A percentile compares a stretch with the other conserved stretches of the same genome.
These are phyloP conservation scores for Arthrobotrys entomopaga DNA, from an alignment of 2,329 filamentous ascomycete genomes.

Conservation along the genomic window DNA sequence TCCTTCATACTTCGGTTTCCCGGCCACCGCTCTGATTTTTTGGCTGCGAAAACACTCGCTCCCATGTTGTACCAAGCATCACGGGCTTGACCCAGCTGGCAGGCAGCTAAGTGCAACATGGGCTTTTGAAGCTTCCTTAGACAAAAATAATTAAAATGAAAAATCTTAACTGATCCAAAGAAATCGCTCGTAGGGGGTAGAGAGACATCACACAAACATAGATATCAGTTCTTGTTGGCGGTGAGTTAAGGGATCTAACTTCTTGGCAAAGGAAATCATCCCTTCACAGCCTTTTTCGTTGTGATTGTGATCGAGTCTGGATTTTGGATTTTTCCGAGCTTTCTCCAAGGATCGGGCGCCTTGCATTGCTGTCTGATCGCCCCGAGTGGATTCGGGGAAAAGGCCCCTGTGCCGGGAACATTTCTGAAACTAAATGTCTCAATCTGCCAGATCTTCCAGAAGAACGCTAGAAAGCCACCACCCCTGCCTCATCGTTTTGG, in stretches of 20 bases:
- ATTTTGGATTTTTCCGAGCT: constrained; percentile 16
- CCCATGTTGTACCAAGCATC: too few relatives aligned
- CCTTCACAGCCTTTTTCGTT: constrained; percentile 18
- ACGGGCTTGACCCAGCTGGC: constrained; percentile 1
- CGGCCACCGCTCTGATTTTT: constrained; percentile 46
- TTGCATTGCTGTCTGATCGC: constrained; percentile 14
- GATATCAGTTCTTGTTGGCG: constrained; percentile 31
- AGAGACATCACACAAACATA: constrained; percentile 30
- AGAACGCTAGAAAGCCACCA: constrained; percentile 37
- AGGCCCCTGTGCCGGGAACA: constrained; percentile 44
- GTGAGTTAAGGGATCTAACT: constrained; percentile 33
- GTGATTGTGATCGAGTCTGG: background rate
- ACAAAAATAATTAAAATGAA: constrained; percentile 35
- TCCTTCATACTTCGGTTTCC: constrained; percentile 49
- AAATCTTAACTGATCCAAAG: constrained; percentile 2
- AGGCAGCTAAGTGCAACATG: constrained; percentile 37
- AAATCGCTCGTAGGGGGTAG: constrained; percentile 48
- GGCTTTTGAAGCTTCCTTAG: constrained; percentile 35
- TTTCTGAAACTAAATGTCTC: constrained; percentile 54
- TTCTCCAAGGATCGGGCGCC: constrained; percentile 10
- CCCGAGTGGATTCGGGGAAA: constrained; percentile 49
- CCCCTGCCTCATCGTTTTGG: constrained; percentile 21
- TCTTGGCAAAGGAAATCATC: constrained; percentile 29
- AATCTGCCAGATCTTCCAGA: constrained; percentile 52
- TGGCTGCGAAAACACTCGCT: constrained; percentile 16